phyloP scores from a whole-genome alignment of 2,329 filamentous ascomycete genomes.

The Pochonia chlamydosporia region DNA sequence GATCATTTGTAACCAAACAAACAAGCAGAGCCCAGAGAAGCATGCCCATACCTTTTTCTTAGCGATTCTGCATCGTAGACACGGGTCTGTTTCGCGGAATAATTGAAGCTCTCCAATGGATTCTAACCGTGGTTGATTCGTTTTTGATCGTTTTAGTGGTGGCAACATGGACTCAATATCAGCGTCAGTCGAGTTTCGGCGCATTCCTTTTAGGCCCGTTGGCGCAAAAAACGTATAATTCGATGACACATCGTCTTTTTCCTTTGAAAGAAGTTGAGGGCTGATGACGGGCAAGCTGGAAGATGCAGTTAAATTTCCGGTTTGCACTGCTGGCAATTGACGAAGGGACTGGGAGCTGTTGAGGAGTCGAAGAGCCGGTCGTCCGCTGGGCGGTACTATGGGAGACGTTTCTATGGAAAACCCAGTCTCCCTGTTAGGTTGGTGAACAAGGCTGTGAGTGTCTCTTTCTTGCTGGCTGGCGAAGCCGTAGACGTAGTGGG shows the following conservation, averaged over 20 bases:
- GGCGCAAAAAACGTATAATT: background rate
- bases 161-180: slow-evolving; percentile 48
- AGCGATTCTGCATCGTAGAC: slow-evolving; percentile 44
- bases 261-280: slow-evolving; percentile 7
- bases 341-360: background rate
- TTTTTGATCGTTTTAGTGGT: slow-evolving; percentile 47
- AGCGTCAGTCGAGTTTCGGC: slow-evolving; percentile 37
- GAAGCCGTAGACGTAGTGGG: slow-evolving; percentile 56
- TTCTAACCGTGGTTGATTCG: slow-evolving; percentile 47
- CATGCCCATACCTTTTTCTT: slow-evolving; percentile 35
- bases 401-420: slow-evolving; percentile 28
- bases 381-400: slow-evolving; percentile 1
- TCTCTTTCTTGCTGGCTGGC: slow-evolving; percentile 44
- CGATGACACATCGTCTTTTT: slow-evolving; percentile 9
- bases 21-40: too few species aligned
- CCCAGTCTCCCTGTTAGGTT: slow-evolving; percentile 39
- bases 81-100: slow-evolving; percentile 40
- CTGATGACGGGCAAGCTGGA: slow-evolving; percentile 11
- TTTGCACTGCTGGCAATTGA: slow-evolving; percentile 5
- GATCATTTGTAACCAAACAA: too few species aligned
- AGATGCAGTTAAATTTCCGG: slow-evolving; percentile 1
- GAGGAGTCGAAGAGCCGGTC: slow-evolving; percentile 1
- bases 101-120: slow-evolving; percentile 52
- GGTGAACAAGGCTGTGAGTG: slow-evolving; percentile 43
- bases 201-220: background rate